These are phyloP conservation scores for Cladosporium austrohemisphaericum DNA, from an alignment of 2,329 filamentous ascomycete species.

Conservation along the genomic window DNA sequence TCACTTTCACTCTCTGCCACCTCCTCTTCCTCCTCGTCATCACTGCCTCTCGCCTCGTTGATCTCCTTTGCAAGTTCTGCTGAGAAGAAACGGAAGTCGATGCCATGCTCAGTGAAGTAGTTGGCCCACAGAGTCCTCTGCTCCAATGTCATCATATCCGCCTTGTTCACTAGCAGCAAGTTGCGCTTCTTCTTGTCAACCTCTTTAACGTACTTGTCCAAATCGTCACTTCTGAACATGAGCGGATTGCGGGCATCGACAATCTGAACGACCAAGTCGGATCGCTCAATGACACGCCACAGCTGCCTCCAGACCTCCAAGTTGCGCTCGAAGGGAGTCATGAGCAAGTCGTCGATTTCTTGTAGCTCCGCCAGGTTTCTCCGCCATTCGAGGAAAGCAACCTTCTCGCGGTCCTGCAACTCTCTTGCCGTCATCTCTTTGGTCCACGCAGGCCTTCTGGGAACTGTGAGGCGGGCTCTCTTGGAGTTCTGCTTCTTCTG, in stretches of 20 bases:
- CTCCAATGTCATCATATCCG: slow-evolving; percentile 92
- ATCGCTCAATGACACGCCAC: slow-evolving; percentile 96
- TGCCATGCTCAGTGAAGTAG: slow-evolving; percentile 74
- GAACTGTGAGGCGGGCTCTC: slow-evolving; percentile 75
- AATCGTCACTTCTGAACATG: slow-evolving; percentile 87
- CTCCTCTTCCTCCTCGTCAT: slow-evolving; percentile 43
- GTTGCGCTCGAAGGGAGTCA: slow-evolving; percentile 98
- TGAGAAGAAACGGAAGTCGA: slow-evolving; percentile 95
- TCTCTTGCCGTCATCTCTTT: slow-evolving; percentile 76
- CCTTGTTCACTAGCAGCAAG: slow-evolving; percentile 92
- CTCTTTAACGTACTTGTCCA: slow-evolving; percentile 92
- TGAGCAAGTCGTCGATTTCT: slow-evolving; percentile 87
- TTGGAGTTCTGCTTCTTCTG: slow-evolving; percentile 81
- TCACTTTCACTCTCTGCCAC: slow-evolving; percentile 23
- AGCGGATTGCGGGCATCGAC: slow-evolving; percentile 94
- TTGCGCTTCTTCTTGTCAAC: slow-evolving; percentile 86
- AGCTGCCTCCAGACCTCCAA: slow-evolving; percentile 96
- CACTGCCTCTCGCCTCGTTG: slow-evolving; percentile 66
- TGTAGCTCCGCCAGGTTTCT: slow-evolving; percentile 87
- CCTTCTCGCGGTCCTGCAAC: slow-evolving; percentile 73
- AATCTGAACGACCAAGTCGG: slow-evolving; percentile 94
- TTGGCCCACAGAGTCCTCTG: slow-evolving; percentile 83
- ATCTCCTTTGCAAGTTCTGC: slow-evolving; percentile 85
- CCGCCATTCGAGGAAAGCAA: slow-evolving; percentile 81
- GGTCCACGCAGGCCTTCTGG: slow-evolving; percentile 86